A percentile compares a stretch with the other conserved stretches of the same genome.
Evolutionary conservation across 1,284 basidiomycete species (phyloP).

Genomic region (Pseudozyma sp.): DNA sequence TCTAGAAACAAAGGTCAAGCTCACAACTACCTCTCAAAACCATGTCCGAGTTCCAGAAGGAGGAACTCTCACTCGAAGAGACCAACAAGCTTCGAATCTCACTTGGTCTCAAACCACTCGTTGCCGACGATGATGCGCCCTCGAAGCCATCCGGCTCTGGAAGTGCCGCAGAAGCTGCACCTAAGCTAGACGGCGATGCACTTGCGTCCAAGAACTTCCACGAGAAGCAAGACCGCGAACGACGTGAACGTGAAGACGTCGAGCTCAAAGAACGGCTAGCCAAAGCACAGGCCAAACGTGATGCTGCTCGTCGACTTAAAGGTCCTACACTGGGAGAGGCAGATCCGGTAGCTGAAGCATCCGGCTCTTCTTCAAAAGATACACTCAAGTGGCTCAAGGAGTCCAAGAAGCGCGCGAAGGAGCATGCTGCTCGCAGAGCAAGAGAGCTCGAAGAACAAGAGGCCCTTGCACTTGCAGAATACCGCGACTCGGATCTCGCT

Average conservation of each 20-base stretch:
- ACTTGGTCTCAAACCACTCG: slow-evolving; percentile 92
- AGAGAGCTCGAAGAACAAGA: slow-evolving; percentile 80
- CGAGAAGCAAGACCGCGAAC: slow-evolving; percentile 76
- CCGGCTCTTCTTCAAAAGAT: slow-evolving; percentile 69
- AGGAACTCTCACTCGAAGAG: slow-evolving; percentile 93
- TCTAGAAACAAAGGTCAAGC: slow-evolving; percentile 18
- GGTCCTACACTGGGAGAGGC: slow-evolving; percentile 86
- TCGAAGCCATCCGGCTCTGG: background rate
- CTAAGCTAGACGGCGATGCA: slow-evolving; percentile 69
- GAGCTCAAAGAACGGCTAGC: slow-evolving; percentile 68
- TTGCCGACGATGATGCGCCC: slow-evolving; percentile 72
- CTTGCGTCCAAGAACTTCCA: slow-evolving; percentile 51
- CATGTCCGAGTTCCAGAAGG: slow-evolving; percentile 70
- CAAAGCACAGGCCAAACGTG: slow-evolving; percentile 81
- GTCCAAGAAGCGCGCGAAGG: slow-evolving; percentile 86
- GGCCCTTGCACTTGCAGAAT: slow-evolving; percentile 77
- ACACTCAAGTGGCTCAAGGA: slow-evolving; percentile 88
- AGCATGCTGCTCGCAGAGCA: slow-evolving; percentile 82
- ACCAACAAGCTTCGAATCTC: slow-evolving; percentile 96
- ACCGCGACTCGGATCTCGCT: slow-evolving; percentile 76
- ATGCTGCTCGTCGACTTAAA: slow-evolving; percentile 87
- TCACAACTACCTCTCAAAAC: slow-evolving; percentile 27
- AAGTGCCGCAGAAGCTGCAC: slow-evolving; percentile 42
- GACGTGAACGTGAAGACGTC: slow-evolving; percentile 79
- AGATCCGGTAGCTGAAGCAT: slow-evolving; percentile 56